Conservation (phyloP, 179 eudicot species). For the Monotropa hypopitys region DNA sequence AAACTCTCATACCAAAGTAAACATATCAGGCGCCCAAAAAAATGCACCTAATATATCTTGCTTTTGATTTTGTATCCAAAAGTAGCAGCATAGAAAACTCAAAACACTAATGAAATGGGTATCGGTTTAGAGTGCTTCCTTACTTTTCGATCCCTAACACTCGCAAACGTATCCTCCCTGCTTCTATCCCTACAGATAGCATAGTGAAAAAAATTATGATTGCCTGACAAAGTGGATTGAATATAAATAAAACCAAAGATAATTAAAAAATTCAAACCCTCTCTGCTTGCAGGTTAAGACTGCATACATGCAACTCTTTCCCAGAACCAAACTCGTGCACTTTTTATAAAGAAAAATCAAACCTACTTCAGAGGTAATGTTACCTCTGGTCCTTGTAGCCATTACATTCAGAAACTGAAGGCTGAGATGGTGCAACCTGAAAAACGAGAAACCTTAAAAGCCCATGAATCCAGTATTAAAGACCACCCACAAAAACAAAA, state of each 20-base stretch:
- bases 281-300: too few species aligned
- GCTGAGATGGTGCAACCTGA: constrained; percentile 26
- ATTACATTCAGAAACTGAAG: constrained; percentile 29
- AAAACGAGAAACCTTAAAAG: constrained; percentile 1
- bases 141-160: constrained; percentile 58
- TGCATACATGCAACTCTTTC: too few species aligned
- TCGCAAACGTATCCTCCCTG: constrained; percentile 29
- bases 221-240: neutral
- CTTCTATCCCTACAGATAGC: constrained; percentile 34
- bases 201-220: neutral
- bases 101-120: neutral
- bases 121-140: constrained; percentile 7
- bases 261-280: too few species aligned
- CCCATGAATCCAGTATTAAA: neutral
- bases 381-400: constrained; percentile 37
- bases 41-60: neutral
- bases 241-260: neutral
- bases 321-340: too few species aligned
- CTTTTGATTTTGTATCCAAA: neutral
- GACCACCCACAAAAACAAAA: neutral
- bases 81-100: neutral
- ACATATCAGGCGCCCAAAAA: neutral
- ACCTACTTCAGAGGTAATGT: neutral
- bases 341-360: neutral
- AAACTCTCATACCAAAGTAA: neutral